A percentile compares a stretch with the other conserved stretches of the same genome.
Evolutionary conservation across 208 protist genomes (phyloP).

Genomic region (Blastocrithidia nonstop): DNA sequence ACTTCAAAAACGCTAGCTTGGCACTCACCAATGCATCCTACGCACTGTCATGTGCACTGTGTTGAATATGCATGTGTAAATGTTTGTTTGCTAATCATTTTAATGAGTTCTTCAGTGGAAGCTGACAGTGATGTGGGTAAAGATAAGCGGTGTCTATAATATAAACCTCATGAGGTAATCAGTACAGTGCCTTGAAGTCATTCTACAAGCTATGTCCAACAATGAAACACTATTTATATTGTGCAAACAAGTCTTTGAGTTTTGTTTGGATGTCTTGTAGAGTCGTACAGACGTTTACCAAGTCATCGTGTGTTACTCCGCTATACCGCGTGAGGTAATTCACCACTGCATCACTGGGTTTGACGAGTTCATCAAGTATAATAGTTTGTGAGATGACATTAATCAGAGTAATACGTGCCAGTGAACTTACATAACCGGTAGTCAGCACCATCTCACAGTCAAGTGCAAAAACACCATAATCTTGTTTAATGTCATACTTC

Average conservation of each 20-base stretch:
- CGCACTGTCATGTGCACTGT: slow-evolving; percentile 65
- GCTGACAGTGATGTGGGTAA: slow-evolving; percentile 77
- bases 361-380: slow-evolving; percentile 79
- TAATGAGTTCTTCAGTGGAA: slow-evolving; percentile 72
- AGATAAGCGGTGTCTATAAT: slow-evolving; percentile 82
- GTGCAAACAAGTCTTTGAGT: slow-evolving; percentile 24
- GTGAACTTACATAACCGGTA: slow-evolving; percentile 21
- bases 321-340: slow-evolving; percentile 86
- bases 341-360: slow-evolving; percentile 44
- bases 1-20: slow-evolving; percentile 71
- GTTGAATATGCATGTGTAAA: slow-evolving; percentile 72
- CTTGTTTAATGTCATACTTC: neutral
- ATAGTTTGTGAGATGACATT: slow-evolving; percentile 32
- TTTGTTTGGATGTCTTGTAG: slow-evolving; percentile 55
- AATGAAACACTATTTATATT: slow-evolving; percentile 31
- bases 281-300: slow-evolving; percentile 45
- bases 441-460: slow-evolving; percentile 89
- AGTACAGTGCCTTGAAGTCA: slow-evolving; percentile 83
- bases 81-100: slow-evolving; percentile 67
- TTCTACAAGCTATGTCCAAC: slow-evolving; percentile 90
- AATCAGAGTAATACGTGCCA: slow-evolving; percentile 77
- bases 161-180: no score
- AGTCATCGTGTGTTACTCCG: slow-evolving; percentile 71
- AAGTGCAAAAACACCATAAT: slow-evolving; percentile 37
- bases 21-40: slow-evolving; percentile 71